Base-by-base conservation (phyloP, 768 basidiomycete species). In the Leccinum disarticulatum region DNA sequence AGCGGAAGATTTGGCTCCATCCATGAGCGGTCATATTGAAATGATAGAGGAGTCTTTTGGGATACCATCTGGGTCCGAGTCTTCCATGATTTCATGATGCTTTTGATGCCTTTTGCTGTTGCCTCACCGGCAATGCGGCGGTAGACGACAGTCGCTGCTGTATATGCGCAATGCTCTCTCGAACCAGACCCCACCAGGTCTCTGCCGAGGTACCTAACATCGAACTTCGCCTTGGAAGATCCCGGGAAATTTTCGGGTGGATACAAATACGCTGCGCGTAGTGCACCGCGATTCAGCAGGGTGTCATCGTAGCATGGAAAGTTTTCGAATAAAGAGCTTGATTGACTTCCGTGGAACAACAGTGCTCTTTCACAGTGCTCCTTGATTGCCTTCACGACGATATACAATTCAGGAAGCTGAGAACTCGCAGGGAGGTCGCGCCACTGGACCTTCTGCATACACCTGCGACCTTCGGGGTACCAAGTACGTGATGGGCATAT, bases 381-480 rank as follows among this genome's bases (percentile, higher is more conserved):
- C 28, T 77, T 60, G 53, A 80, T 77, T 13, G 58, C 66, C 11
- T 64, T 61, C 11, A 65, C 62, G 14, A 63, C 57, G 13, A 57
- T 9, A 33, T 67, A 63, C 51, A 79, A 65, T 4, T 57, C 68
- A 52, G 68, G 62, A 54, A 76, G 73, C 43, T 79, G 79, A 2
- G 74, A 62, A 35, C 60, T 52, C 3, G 66, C 15, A 4, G 64
- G 55, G 56, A 68, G 59, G 14, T 54, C 14, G n/a, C 17, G 54
- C 81, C 80, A 66, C 10, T 67, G 25, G 0, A 80, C 73, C 2
- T 60, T 70, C 60, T 82, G 76, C 79, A 82, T 83, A 17, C 60
- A 64, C 10, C 31, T 60, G 17, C 75, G 65, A 43, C 77, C 68
- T 8, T 22, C 4, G 0, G 82, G 80, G 61, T 80, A 77, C 63